phyloP scores from a whole-genome alignment of 306 rosid genomes.

The Leucaena leucocephala region DNA sequence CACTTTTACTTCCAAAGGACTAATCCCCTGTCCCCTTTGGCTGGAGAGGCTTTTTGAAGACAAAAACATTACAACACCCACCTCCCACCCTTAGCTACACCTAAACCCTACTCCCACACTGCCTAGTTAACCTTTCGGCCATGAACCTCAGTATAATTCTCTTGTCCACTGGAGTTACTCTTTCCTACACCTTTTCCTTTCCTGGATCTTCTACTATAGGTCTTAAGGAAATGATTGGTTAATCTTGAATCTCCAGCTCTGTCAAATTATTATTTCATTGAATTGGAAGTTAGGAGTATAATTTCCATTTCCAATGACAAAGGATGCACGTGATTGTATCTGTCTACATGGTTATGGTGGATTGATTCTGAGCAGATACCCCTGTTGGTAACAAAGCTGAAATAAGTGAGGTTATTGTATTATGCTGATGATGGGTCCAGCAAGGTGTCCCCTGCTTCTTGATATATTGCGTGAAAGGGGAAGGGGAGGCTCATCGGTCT shows the following conservation, averaged over 20 bases:
- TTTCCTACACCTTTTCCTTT: neutral
- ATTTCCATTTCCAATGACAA: neutral
- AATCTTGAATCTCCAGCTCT: neutral
- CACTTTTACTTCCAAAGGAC: neutral
- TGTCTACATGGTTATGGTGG: slow-evolving; percentile 13
- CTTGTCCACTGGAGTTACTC: neutral
- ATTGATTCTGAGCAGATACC: neutral
- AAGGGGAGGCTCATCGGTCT: neutral
- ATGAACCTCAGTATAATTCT: neutral
- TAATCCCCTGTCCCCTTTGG: neutral
- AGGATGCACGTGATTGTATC: slow-evolving; percentile 17
- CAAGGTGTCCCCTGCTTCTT: slow-evolving; percentile 11
- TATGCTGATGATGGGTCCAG: slow-evolving; percentile 3
- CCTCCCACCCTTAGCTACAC: neutral
- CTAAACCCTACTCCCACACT: neutral
- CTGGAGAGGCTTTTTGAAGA: neutral
- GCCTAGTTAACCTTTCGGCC: neutral
- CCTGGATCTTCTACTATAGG: neutral
- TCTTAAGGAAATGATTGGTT: neutral
- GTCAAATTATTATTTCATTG: neutral
- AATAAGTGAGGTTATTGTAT: neutral
- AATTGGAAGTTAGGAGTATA: neutral
- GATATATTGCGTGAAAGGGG: neutral
- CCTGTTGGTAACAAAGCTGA: neutral
- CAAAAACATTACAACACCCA: neutral